These are phyloP conservation scores for Lagenaria siceraria DNA, from an alignment of 306 rosid genomes.

Conservation along the genomic window DNA sequence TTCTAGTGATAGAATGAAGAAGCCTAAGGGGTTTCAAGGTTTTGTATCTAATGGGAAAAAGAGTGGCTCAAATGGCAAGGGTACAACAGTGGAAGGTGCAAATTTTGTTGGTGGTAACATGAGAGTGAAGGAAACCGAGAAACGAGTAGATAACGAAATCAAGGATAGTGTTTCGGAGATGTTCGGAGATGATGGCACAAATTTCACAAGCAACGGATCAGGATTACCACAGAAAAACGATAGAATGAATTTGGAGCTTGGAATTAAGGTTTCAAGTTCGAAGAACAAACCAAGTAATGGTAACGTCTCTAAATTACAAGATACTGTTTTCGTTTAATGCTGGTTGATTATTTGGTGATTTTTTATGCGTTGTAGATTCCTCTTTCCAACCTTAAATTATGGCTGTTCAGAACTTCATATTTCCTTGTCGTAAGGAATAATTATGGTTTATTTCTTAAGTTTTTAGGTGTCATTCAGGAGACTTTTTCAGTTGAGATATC, in stretches of 20 bases:
- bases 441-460: conserved; percentile 19
- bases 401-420: neutral
- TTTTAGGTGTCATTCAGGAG: conserved; percentile 44
- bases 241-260: conserved; percentile 20
- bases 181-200: conserved; percentile 12
- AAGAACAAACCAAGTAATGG: conserved; percentile 26
- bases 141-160: conserved; percentile 7
- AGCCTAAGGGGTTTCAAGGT: conserved; percentile 58
- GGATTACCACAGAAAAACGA: neutral
- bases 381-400: neutral
- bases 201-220: neutral
- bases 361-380: neutral
- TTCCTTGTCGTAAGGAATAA: neutral
- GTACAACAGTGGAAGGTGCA: conserved; percentile 9
- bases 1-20: conserved; percentile 20
- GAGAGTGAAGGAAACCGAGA: conserved; percentile 8
- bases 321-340: conserved; percentile 6
- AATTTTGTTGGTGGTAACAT: conserved; percentile 12
- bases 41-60: conserved; percentile 14
- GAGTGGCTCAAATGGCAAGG: conserved; percentile 5
- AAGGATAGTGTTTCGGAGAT: conserved; percentile 8
- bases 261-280: conserved; percentile 2
- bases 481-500: conserved; percentile 29
- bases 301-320: conserved; percentile 26
- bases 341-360: neutral